These are phyloP conservation scores for Caryopteris hybrid DNA, from an alignment of 305 asterid genomes.

Conservation along the genomic window DNA sequence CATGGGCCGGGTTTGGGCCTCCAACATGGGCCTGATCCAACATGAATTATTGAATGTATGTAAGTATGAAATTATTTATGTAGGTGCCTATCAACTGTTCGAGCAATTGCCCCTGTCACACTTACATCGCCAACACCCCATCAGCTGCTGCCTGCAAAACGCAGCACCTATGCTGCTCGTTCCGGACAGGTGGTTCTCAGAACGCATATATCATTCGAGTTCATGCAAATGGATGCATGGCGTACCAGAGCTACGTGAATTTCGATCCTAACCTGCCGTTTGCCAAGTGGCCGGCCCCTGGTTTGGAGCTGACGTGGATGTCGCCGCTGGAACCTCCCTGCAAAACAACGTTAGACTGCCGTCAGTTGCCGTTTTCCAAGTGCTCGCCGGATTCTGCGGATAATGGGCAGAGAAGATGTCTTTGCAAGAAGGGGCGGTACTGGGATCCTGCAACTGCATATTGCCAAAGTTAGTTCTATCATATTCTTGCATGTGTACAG, in stretches of 20 bases:
- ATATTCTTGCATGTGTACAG: too few relatives aligned
- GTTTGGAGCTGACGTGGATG: slow-evolving; percentile 47
- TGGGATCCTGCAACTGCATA: slow-evolving; percentile 47
- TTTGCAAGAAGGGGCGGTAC: slow-evolving; percentile 43
- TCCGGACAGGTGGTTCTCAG: slow-evolving; percentile 57
- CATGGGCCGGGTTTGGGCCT: neutral
- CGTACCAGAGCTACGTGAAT: slow-evolving; percentile 52
- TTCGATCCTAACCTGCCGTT: slow-evolving; percentile 41
- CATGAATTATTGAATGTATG: too few relatives aligned
- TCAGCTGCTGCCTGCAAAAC: slow-evolving; percentile 32
- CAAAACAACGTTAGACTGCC: slow-evolving; percentile 33
- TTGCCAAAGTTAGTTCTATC: slow-evolving; percentile 40
- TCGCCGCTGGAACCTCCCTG: slow-evolving; percentile 39
- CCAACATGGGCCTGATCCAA: too few relatives aligned
- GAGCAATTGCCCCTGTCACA: slow-evolving; percentile 38
- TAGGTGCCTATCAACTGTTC: slow-evolving; percentile 58
- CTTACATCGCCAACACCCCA: slow-evolving; percentile 28
- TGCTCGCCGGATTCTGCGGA: slow-evolving; percentile 38
- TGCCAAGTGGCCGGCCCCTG: slow-evolving; percentile 52
- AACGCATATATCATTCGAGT: slow-evolving; percentile 44
- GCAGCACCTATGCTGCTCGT: slow-evolving; percentile 37
- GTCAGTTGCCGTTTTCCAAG: slow-evolving; percentile 36
- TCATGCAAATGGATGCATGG: slow-evolving; percentile 48
- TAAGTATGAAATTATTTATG: too few relatives aligned
- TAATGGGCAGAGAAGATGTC: slow-evolving; percentile 35